Base-by-base conservation (phyloP, 2,329 filamentous ascomycete genomes). In the Ceratocystis cubensis region DNA sequence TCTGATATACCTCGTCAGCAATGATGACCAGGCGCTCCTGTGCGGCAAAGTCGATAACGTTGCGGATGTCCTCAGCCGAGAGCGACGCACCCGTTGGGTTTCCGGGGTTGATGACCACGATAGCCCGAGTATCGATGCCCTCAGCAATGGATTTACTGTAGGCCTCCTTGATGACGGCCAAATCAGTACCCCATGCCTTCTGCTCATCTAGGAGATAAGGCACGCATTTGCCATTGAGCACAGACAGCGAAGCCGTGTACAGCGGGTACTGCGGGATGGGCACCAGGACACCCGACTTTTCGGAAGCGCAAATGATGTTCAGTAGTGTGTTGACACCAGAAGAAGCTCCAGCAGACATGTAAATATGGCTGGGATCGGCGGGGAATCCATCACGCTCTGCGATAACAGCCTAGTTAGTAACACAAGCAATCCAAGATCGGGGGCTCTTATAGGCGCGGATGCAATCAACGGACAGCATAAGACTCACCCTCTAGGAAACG, bases 1-100 rank as follows among this genome's bases (percentile, higher is more conserved):
- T 97, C 79, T 99, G 94, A 84, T 99, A 99, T 46, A 99, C 94
- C 77, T 99, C 94, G 74, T 99, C 94, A 64, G 94, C 94, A 73
- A 99, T 84, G 70, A 97, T 81, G 66, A 97, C 91, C 30, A 99
- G 82, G 71, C 87, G 85, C 80, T 96, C 85, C 75, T 92, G 82
- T 33, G 86, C 87, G 48, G 94, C 93, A 70, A 96, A 88, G 70
- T 94, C 85, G 71, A 97, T 82, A n/a, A 97, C 89, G 64, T 83
- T 82, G 73, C 87, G 85, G 75, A 99, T 86, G 73, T 96, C 91
- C 22, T 85, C 82, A 70, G 88, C 83, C 45, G 87, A 80, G 20
- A 99, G 83, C 65, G 88, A 94, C 63, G 91, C 91, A 71, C 94
- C 94, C 1, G 94, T 99, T 2, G 94, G 94, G 79, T 99, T 99